Conservation (phyloP, 345 rosid genomes). For the Tarenaya hassleriana region DNA sequence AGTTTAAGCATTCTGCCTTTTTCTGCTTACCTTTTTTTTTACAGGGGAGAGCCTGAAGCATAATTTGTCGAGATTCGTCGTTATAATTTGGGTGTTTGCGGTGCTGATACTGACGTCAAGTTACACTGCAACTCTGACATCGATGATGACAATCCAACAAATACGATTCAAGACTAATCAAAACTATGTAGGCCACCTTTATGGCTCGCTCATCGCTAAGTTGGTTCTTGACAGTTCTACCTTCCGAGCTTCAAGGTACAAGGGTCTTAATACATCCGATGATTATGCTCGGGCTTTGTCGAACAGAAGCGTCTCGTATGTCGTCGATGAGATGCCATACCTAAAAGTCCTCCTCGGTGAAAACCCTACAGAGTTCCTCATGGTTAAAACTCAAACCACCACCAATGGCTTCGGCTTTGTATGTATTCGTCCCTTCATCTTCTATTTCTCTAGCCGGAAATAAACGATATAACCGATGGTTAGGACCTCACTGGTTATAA, state of each 20-base stretch:
- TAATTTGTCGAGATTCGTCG: conserved; percentile 39
- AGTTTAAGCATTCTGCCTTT: no score
- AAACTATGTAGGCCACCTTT: conserved; percentile 31
- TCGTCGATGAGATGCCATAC: conserved; percentile 42
- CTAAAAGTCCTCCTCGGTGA: conserved; percentile 33
- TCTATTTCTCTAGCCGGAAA: no score
- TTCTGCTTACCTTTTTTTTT: not conserved
- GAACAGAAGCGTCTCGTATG: conserved; percentile 25
- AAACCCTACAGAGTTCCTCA: conserved; percentile 27
- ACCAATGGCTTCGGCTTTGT: conserved; percentile 36
- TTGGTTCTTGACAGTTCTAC: not conserved
- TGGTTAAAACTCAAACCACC: conserved; percentile 29
- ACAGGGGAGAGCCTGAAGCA: conserved; percentile 42
- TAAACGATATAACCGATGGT: no score
- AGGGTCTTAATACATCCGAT: conserved; percentile 1
- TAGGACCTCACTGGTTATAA: no score
- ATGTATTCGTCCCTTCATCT: conserved; percentile 14
- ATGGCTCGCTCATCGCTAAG: conserved; percentile 25
- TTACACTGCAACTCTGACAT: conserved; percentile 49
- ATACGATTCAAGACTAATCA: conserved; percentile 24
- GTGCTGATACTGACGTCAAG: conserved; percentile 44
- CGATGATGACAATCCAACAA: conserved; percentile 38
- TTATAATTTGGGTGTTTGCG: conserved; percentile 47
- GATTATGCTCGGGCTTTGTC: conserved; percentile 29
- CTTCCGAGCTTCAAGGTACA: conserved; percentile 15